phyloP scores from a whole-genome alignment of 2,329 filamentous ascomycete species.

The Paracorniculantispora psalliotae region DNA sequence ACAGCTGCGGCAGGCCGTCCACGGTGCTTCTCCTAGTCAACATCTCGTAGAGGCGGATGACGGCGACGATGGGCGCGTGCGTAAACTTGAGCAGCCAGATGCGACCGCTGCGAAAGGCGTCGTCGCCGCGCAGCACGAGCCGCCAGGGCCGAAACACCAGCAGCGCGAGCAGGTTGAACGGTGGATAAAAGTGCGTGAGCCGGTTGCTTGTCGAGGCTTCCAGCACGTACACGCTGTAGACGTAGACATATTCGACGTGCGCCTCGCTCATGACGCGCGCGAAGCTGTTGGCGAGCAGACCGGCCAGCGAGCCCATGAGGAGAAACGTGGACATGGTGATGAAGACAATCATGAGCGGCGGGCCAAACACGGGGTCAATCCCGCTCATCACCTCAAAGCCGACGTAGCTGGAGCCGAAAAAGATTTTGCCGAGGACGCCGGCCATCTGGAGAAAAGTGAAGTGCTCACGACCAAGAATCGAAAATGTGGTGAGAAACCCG shows the following conservation, averaged over 20 bases:
- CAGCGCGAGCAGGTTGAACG: slow-evolving; percentile 70
- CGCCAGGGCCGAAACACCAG: slow-evolving; percentile 67
- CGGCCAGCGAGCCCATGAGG: slow-evolving; percentile 72
- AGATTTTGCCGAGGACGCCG: slow-evolving; percentile 73
- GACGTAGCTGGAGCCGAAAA: slow-evolving; percentile 71
- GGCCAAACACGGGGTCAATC: slow-evolving; percentile 55
- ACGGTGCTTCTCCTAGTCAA: slow-evolving; percentile 28
- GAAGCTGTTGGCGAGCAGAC: slow-evolving; percentile 73
- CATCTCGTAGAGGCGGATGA: slow-evolving; percentile 64
- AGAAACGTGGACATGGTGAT: slow-evolving; percentile 73
- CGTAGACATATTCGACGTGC: slow-evolving; percentile 72
- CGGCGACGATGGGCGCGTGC: slow-evolving; percentile 63
- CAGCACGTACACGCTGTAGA: slow-evolving; percentile 63
- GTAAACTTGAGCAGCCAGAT: slow-evolving; percentile 60
- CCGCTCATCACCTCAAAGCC: slow-evolving; percentile 65
- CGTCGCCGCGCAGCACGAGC: slow-evolving; percentile 59
- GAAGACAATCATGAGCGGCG: slow-evolving; percentile 65
- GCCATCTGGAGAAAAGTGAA: slow-evolving; percentile 65
- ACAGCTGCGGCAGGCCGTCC: neutral
- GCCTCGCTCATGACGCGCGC: slow-evolving; percentile 58
- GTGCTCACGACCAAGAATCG: slow-evolving; percentile 65
- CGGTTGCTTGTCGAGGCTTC: slow-evolving; percentile 64
- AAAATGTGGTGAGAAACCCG: slow-evolving; percentile 85
- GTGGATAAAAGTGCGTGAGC: slow-evolving; percentile 65
- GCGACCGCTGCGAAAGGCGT: slow-evolving; percentile 55